These are phyloP conservation scores for Chytriomyces hyalinus DNA, from an alignment of 192 early-diverging fungal species.

Conservation along the genomic window DNA sequence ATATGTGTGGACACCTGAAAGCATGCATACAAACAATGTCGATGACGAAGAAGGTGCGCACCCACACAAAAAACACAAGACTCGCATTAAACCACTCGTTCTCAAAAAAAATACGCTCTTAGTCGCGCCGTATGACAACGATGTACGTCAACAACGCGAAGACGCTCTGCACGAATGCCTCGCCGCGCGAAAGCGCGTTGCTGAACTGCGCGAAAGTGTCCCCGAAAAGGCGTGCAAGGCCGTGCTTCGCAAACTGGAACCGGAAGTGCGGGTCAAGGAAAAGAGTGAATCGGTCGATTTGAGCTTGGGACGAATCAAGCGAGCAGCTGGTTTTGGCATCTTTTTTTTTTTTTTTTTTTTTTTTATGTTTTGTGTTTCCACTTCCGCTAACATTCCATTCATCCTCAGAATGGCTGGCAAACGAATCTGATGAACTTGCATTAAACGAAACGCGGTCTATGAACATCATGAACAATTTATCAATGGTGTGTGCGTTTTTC, in stretches of 20 bases:
- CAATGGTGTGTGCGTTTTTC: not conserved
- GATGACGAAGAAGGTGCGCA: not conserved
- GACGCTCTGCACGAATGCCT: not conserved
- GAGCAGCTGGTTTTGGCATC: not conserved
- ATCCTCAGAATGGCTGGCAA: conserved; percentile 7
- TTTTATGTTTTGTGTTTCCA: not conserved
- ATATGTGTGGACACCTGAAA: too few species aligned
- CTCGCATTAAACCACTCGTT: not conserved
- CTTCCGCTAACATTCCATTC: not conserved
- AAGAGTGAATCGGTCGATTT: not conserved
- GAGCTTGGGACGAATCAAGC: not conserved
- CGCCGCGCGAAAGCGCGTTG: conserved; percentile 11
- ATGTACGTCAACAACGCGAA: not conserved
- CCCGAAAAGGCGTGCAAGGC: not conserved
- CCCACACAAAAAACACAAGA: not conserved
- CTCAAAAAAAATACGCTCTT: not conserved
- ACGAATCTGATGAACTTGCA: not conserved
- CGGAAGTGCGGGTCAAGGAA: not conserved
- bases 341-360: not conserved
- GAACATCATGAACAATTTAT: not conserved
- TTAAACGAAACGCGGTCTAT: not conserved
- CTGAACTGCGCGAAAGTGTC: not conserved
- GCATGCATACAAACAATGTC: too few species aligned
- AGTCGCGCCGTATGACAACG: conserved; percentile 18
- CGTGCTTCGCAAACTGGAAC: not conserved